Percentiles rank a stretch among this genome's conserved stretches.
These are phyloP conservation scores for Laburnicola sp. DNA, from an alignment of 2,329 filamentous ascomycete species.

Conservation along the genomic window DNA sequence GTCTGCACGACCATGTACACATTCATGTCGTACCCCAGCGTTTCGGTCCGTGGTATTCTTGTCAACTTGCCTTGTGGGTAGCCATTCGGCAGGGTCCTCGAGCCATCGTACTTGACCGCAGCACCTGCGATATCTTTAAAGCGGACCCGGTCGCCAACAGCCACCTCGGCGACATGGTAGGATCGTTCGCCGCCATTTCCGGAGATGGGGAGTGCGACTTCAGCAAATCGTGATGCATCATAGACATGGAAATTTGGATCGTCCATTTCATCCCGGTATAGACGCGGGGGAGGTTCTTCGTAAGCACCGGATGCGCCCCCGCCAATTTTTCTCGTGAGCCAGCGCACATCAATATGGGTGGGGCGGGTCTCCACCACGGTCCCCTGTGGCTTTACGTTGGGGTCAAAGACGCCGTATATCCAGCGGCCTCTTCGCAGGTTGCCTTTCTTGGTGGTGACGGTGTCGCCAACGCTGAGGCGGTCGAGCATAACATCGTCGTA, in stretches of 20 bases:
- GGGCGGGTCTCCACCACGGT: conserved; percentile 57
- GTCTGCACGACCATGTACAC: conserved; percentile 57
- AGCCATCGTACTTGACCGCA: conserved; percentile 55
- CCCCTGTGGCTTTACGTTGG: conserved; percentile 54
- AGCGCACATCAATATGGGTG: conserved; percentile 53
- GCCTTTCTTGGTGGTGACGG: conserved; percentile 56
- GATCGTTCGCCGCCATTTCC: conserved; percentile 29
- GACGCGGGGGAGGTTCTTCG: conserved; percentile 38
- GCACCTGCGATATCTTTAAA: conserved; percentile 59
- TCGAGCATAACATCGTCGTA: conserved; percentile 42
- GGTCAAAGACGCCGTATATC: conserved; percentile 56
- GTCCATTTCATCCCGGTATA: conserved; percentile 47
- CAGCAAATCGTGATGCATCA: conserved; percentile 41
- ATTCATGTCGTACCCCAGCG: conserved; percentile 62
- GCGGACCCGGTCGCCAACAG: conserved; percentile 54
- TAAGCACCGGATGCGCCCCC: conserved; percentile 20
- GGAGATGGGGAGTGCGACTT: conserved; percentile 26
- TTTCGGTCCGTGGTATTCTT: conserved; percentile 52
- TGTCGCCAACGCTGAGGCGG: conserved; percentile 52
- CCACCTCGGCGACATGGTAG: conserved; percentile 46
- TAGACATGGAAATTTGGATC: conserved; percentile 49
- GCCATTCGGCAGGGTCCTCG: conserved; percentile 29
- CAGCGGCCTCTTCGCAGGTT: conserved; percentile 57
- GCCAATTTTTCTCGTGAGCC: conserved; percentile 54
- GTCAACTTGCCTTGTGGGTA: conserved; percentile 48